Base-by-base conservation (phyloP, 2,329 filamentous ascomycete genomes). In the Keithomyces neogunnii region DNA sequence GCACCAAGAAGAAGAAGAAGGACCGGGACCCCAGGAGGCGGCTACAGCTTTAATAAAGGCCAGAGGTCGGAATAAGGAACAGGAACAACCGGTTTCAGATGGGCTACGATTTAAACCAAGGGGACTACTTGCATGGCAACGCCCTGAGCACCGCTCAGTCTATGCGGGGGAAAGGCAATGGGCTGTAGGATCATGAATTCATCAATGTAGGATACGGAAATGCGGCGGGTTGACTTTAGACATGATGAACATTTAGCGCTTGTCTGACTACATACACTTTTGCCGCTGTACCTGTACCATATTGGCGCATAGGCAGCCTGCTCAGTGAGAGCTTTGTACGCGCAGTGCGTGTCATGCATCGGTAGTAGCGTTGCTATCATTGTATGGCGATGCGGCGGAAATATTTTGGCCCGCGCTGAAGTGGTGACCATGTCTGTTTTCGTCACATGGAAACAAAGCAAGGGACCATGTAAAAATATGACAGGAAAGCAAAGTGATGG, bases 111-210 rank as follows among this genome's bases (percentile, higher is more conserved):
- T 51, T 31, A 43, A 45, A 47, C 44, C 49, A 45, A 47, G 46
- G 29, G 44, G 36, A 13, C 42, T 49, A 8, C 47, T 52, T 6
- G 29, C 42, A 8, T 52, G 51, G 51, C 51, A 46, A 29, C 42
- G 38, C 11, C 46, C 46, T 33, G 19, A 35, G 10, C 29, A 47
- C 13, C 46, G 46, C 5, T 39, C 19, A 26, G 40, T 35, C 11
- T 52, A 49, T 42, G 19, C 33, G n/a, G 51, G 42, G 8, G 28
- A 40, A 7, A 40, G 40, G 13, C 46, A 46, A 36, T 49, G 42
- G 51, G 47, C 40, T 19, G 43, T 52, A 3, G 51, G 51, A 26
- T 31, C 46, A 3, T 43, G 48, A 40, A 50, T 13, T 26, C 7
- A 44, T 19, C 28, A n/a, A 13, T 44, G 40, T 44, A 30, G 29